phyloP scores from a whole-genome alignment of 2,329 filamentous ascomycete species.

The Epichloe sylvatica region DNA sequence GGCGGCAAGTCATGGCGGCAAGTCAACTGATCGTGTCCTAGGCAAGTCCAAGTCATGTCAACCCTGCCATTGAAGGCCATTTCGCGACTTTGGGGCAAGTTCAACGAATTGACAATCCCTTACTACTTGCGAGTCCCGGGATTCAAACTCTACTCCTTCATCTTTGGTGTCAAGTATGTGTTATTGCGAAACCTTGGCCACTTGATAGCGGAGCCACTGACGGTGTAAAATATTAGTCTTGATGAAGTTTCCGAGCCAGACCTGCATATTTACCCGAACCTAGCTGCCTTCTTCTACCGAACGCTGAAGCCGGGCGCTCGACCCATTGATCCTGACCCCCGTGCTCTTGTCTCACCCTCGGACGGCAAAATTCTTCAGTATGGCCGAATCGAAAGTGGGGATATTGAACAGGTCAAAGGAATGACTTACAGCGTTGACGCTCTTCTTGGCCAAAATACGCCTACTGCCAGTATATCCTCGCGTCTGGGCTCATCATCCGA shows the following conservation, averaged over 20 bases:
- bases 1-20: too few species aligned
- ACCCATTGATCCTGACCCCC: conserved; percentile 67
- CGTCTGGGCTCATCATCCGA: conserved; percentile 11
- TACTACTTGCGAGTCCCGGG: conserved; percentile 74
- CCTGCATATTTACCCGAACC: conserved; percentile 78
- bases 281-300: conserved; percentile 94
- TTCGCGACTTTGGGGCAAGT: conserved; percentile 76
- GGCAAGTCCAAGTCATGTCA: conserved; percentile 87
- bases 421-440: conserved; percentile 96
- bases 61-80: conserved; percentile 83
- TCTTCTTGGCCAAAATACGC: conserved; percentile 58
- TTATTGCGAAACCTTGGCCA: not conserved
- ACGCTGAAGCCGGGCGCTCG: conserved; percentile 78
- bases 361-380: conserved; percentile 88
- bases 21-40: conserved; percentile 12
- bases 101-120: conserved; percentile 80
- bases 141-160: conserved; percentile 79
- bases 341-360: conserved; percentile 72
- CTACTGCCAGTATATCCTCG: conserved; percentile 35
- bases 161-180: conserved; percentile 70
- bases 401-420: conserved; percentile 97
- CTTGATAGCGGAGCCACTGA: conserved; percentile 10
- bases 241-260: conserved; percentile 80
- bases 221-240: conserved; percentile 37
- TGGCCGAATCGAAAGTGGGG: conserved; percentile 78